Percentiles rank a stretch among this genome's conserved stretches.
These are phyloP conservation scores for Trichosanthes truncata DNA, from an alignment of 306 rosid species.

Conservation along the genomic window DNA sequence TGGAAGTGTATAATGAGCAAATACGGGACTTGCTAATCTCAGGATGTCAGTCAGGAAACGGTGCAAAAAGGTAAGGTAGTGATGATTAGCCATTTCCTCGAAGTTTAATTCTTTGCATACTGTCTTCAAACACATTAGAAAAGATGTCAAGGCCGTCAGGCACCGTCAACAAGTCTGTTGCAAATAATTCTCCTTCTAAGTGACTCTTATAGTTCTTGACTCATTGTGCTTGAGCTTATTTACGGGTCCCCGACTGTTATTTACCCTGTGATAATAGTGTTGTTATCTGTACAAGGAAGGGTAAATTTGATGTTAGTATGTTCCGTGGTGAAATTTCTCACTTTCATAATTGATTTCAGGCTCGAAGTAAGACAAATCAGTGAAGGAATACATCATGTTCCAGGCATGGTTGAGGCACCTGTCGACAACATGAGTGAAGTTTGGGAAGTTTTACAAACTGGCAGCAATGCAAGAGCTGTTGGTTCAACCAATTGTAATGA, in stretches of 20 bases:
- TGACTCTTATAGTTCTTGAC: not conserved
- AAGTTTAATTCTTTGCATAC: not conserved
- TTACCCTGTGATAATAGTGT: not conserved
- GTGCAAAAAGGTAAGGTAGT: conserved; percentile 75
- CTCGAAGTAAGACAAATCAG: conserved; percentile 78
- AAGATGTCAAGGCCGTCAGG: not conserved
- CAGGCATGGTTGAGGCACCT: conserved; percentile 83
- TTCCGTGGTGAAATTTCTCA: conserved; percentile 3
- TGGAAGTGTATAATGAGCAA: conserved; percentile 97
- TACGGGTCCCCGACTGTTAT: not conserved
- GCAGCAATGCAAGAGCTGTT: conserved; percentile 90
- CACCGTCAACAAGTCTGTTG: not conserved
- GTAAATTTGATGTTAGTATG: not conserved
- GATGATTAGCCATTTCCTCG: not conserved
- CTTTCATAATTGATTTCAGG: conserved; percentile 30
- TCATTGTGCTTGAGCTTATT: not conserved
- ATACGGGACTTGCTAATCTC: conserved; percentile 76
- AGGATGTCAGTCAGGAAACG: conserved; percentile 55
- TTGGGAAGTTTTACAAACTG: conserved; percentile 96
- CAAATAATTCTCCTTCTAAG: not conserved
- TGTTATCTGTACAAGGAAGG: not conserved
- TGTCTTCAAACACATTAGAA: not conserved
- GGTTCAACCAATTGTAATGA: conserved; percentile 89
- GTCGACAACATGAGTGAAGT: conserved; percentile 79
- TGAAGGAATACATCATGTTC: conserved; percentile 89